Evolutionary conservation across 2,329 filamentous ascomycete species (phyloP).

Genomic region (Aspergillus pseudoglaucus): DNA sequence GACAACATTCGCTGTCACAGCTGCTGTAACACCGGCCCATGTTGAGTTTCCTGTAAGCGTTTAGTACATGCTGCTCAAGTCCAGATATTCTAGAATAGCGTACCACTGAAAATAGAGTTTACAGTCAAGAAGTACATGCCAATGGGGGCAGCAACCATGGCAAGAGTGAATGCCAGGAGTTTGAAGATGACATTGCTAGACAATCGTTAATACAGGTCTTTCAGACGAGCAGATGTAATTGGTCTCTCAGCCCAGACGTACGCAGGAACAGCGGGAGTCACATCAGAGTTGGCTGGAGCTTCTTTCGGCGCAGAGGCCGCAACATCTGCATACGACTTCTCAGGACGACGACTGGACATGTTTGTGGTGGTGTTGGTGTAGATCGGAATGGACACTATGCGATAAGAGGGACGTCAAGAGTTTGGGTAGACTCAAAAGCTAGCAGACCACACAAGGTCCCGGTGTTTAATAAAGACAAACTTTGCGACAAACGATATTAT

Average conservation of each 20-base stretch:
- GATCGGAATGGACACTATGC: too few species aligned
- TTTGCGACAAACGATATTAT: too few species aligned
- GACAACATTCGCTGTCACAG: slow-evolving; percentile 85
- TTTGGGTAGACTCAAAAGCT: too few species aligned
- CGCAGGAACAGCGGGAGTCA: slow-evolving; percentile 76
- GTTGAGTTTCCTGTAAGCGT: slow-evolving; percentile 70
- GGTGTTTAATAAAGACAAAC: too few species aligned
- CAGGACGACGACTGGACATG: slow-evolving; percentile 26
- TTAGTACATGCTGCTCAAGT: background rate
- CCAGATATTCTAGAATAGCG: slow-evolving; percentile 12
- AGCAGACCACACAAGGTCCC: too few species aligned
- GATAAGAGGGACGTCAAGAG: too few species aligned
- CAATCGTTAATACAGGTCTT: background rate
- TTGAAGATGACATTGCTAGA: slow-evolving; percentile 73
- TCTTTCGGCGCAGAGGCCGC: slow-evolving; percentile 26
- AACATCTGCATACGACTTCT: slow-evolving; percentile 23
- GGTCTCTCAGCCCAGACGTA: too few species aligned
- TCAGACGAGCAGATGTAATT: slow-evolving; percentile 2
- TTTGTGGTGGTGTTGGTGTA: slow-evolving; percentile 8
- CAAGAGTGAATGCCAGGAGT: slow-evolving; percentile 79
- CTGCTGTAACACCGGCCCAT: slow-evolving; percentile 76
- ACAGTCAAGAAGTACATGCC: slow-evolving; percentile 81
- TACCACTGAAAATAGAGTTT: slow-evolving; percentile 70
- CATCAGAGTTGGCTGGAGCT: slow-evolving; percentile 58
- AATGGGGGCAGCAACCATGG: slow-evolving; percentile 84